phyloP scores from a whole-genome alignment of 495 filamentous ascomycete species.

The Haplographium delicatum region DNA sequence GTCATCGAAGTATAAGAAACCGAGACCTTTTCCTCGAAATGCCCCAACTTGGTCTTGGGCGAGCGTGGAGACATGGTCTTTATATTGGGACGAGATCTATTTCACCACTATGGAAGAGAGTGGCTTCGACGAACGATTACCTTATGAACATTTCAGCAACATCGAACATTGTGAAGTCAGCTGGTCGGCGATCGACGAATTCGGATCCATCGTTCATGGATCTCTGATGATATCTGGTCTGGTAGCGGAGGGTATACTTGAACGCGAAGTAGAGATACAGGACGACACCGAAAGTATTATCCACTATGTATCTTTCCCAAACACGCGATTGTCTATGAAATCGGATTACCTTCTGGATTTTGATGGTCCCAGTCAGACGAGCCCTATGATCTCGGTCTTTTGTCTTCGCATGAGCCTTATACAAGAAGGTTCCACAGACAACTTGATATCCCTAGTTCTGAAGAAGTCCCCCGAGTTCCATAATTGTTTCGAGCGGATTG shows the following conservation, averaged over 20 bases:
- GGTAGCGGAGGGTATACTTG: background rate
- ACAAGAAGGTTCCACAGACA: background rate
- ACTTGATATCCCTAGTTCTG: background rate
- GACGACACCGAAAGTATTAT: background rate
- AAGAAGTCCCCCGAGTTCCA: background rate
- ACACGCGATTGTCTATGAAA: background rate
- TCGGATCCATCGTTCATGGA: background rate
- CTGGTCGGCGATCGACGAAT: background rate
- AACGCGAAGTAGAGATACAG: background rate
- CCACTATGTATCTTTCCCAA: background rate
- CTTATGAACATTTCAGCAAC: background rate
- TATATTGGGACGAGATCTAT: background rate
- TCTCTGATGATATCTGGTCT: background rate
- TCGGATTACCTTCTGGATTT: background rate
- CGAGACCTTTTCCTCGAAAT: background rate
- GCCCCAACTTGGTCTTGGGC: slow-evolving; percentile 30
- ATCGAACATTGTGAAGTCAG: background rate
- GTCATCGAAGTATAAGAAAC: slow-evolving; percentile 7
- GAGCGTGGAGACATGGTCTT: background rate
- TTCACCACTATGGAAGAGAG: background rate
- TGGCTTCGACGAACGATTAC: background rate
- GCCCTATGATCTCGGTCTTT: background rate
- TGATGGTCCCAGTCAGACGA: background rate
- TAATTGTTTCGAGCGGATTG: background rate
- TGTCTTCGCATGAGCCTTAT: background rate